Evolutionary conservation across 495 filamentous ascomycete genomes (phyloP), one percentile per base, ranked within the genome.

Genomic region (Astrocystis sublimbata): DNA sequence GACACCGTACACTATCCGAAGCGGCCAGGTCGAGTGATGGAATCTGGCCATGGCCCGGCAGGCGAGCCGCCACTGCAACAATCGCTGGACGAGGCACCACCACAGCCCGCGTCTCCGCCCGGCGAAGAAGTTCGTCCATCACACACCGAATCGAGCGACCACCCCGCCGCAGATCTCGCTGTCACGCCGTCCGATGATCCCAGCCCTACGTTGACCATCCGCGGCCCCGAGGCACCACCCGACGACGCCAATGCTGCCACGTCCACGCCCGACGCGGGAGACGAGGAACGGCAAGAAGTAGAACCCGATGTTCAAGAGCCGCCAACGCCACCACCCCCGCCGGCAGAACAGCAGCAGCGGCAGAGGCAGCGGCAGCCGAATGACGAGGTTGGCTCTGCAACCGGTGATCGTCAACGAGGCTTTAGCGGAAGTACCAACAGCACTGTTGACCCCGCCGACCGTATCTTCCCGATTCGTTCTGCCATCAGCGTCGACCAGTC

Each of bases 391-490:
- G 68, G 68, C 55, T 45, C 60, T 8, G 61, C 62, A 17, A 62
- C 61, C 19, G 62, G 65, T 6, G 69, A 72, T 41, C 63, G 59
- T 28, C 69, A 71, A 36, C 63, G 67, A 28, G 65, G 68, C 53
- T 58, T 73, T 26, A 54, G 64, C 36, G 54, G 41, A 1, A 58
- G 15, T 24, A 61, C 31, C 15, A 61, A 63, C 54, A 72, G 42
- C 54, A 67, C 35, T 7, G 30, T 47, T n/a, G 76, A 78, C 43
- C 66, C 65, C 24, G 73, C 79, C 8, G 89, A 93, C 66, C 83
- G 89, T 26, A 88, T 96, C 21, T 96, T 92, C 60, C 92, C 92
- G 12, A 89, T 96, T n/a, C 84, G 89, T 36, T 93, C 89, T 12
- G 87, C 90, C 26, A 83, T 96, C 24, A 89, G 86, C 9, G 87